A percentile compares a stretch with the other conserved stretches of the same genome.
phyloP scores from a whole-genome alignment of 169 alveolate genomes.

The Ichthyophthirius multifiliis region DNA sequence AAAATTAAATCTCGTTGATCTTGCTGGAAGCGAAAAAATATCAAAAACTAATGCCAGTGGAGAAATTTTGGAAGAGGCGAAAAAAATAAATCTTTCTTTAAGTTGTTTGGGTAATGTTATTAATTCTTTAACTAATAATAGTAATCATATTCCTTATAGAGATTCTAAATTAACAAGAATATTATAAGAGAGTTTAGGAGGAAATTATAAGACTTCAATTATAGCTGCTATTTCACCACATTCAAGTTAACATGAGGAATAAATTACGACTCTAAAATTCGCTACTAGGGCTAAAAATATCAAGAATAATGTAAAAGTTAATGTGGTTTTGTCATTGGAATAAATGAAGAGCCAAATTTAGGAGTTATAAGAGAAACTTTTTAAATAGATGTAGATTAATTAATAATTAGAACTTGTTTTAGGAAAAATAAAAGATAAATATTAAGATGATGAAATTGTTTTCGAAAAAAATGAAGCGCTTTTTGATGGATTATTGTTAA shows the following conservation, averaged over 20 bases:
- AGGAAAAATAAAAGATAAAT: no score
- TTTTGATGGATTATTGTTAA: no score
- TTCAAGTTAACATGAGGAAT: slow-evolving; percentile 64
- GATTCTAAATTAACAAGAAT: slow-evolving; percentile 83
- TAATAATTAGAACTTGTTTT: no score
- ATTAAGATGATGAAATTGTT: no score
- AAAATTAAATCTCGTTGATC: slow-evolving; percentile 80
- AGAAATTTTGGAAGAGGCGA: slow-evolving; percentile 71
- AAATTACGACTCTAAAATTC: slow-evolving; percentile 62
- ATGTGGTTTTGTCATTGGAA: slow-evolving; percentile 33
- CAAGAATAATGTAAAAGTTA: slow-evolving; percentile 73
- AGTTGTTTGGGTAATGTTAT: slow-evolving; percentile 74
- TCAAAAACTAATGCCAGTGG: slow-evolving; percentile 62
- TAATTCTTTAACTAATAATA: slow-evolving; percentile 68
- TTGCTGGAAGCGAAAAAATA: slow-evolving; percentile 84
- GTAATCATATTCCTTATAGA: slow-evolving; percentile 80
- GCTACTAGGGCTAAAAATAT: slow-evolving; percentile 84
- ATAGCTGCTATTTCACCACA: slow-evolving; percentile 81
- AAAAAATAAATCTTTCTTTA: slow-evolving; percentile 69
- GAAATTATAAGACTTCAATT: slow-evolving; percentile 76
- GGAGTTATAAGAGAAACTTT: no score
- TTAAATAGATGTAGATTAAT: no score
- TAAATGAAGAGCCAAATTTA: no score
- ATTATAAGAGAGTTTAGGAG: slow-evolving; percentile 81
- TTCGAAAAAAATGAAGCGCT: no score